These are phyloP conservation scores for Pontederia crassipes DNA, from an alignment of 176 grass and related monocot species.

Conservation along the genomic window DNA sequence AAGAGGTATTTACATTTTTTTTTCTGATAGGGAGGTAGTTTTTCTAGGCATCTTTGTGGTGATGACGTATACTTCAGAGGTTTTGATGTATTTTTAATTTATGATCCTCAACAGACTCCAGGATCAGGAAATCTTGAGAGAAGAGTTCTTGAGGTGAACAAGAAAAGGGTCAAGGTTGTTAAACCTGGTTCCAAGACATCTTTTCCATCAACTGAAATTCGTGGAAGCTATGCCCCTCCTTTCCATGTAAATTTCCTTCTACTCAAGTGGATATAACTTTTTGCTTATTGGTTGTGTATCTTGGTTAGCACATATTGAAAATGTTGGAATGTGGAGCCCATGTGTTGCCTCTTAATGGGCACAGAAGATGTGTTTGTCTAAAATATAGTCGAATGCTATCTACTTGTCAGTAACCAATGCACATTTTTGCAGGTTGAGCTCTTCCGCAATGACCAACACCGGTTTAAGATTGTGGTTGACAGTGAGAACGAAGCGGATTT, in stretches of 20 bases:
- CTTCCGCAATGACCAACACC: conserved; percentile 69
- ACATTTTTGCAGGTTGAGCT: conserved; percentile 64
- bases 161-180: conserved; percentile 84
- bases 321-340: background rate
- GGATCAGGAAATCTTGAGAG: conserved; percentile 74
- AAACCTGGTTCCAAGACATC: conserved; percentile 94
- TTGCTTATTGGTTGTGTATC: too few relatives aligned
- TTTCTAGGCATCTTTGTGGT: conserved; percentile 1
- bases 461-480: conserved; percentile 88
- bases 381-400: too few relatives aligned
- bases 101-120: conserved; percentile 39
- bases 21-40: too few relatives aligned
- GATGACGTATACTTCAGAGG: background rate
- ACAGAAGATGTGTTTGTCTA: too few relatives aligned
- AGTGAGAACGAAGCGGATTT: conserved; percentile 59
- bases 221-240: conserved; percentile 73
- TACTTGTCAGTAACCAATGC: background rate
- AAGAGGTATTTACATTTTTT: conserved; percentile 40
- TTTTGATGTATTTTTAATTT: background rate
- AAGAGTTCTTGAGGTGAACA: conserved; percentile 81
- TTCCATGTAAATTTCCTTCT: conserved; percentile 59
- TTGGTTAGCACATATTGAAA: too few relatives aligned
- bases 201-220: conserved; percentile 64
- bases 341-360: background rate
- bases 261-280: background rate